Percentiles rank a stretch among this genome's conserved stretches.
phyloP scores from a whole-genome alignment of 768 basidiomycete species.

The Lactifluus volemus region DNA sequence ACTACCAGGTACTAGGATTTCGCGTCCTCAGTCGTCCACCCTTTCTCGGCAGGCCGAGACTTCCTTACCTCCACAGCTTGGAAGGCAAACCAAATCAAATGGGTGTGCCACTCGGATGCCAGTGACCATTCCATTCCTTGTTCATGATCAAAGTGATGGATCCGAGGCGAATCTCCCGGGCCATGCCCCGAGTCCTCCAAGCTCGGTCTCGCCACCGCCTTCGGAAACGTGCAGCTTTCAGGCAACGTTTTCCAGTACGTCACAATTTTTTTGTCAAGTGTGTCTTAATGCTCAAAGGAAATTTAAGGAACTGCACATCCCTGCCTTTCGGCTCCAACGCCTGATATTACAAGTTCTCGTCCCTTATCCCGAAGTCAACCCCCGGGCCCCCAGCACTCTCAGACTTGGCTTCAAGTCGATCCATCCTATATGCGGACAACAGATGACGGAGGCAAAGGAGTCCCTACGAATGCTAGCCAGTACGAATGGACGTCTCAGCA shows the following conservation, averaged over 20 bases:
- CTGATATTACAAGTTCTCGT: not conserved
- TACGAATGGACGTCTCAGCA: not conserved
- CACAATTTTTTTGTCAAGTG: not conserved
- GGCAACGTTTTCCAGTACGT: not conserved
- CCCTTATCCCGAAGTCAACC: not conserved
- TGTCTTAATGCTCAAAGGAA: not conserved
- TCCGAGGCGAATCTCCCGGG: not conserved
- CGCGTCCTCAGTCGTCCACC: not conserved
- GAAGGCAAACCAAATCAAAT: not conserved
- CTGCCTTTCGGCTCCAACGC: not conserved
- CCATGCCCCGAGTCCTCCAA: not conserved
- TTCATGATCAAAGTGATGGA: not conserved
- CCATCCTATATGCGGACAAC: not conserved
- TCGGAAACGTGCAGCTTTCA: not conserved
- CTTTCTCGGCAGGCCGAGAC: not conserved
- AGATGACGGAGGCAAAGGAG: not conserved
- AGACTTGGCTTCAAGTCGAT: not conserved
- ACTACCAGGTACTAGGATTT: conserved; percentile 2
- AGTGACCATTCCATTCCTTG: not conserved
- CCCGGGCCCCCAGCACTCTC: not conserved
- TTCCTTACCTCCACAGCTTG: not conserved
- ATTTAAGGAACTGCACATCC: not conserved
- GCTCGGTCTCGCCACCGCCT: conserved; percentile 1
- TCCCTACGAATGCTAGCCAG: not conserved
- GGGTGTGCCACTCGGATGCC: not conserved